These are phyloP conservation scores for Cyclanthera cordifolia DNA, from an alignment of 306 rosid species.

Conservation along the genomic window DNA sequence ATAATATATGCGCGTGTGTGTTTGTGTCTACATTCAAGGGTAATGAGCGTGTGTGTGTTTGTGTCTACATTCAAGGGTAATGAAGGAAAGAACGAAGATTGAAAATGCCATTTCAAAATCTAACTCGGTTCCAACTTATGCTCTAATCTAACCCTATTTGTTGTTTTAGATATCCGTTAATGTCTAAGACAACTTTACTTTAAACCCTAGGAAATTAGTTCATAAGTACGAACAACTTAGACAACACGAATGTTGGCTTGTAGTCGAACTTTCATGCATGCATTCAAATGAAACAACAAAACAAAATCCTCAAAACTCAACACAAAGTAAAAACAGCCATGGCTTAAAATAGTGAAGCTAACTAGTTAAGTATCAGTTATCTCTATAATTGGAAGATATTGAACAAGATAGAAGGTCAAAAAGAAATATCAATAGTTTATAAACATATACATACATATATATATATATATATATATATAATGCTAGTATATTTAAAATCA, in stretches of 20 bases:
- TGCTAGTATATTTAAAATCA: not conserved
- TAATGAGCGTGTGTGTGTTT: too few relatives aligned
- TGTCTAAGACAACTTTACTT: too few relatives aligned
- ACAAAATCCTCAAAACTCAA: not conserved
- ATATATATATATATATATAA: too few relatives aligned
- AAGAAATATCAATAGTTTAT: not conserved
- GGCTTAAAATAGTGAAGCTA: not conserved
- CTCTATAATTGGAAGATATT: not conserved
- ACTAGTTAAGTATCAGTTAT: not conserved
- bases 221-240: too few relatives aligned
- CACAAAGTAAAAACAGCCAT: not conserved
- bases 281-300: not conserved
- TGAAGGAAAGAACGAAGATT: not conserved
- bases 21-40: not conserved
- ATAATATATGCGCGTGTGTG: not conserved
- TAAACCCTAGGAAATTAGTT: too few relatives aligned
- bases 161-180: too few relatives aligned
- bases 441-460: too few relatives aligned
- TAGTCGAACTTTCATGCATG: not conserved
- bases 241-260: too few relatives aligned
- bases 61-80: not conserved
- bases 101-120: not conserved
- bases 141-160: not conserved
- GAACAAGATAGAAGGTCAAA: not conserved
- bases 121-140: not conserved